Conservation (phyloP, 2,329 filamentous ascomycete genomes). For the Colletotrichum musicola region DNA sequence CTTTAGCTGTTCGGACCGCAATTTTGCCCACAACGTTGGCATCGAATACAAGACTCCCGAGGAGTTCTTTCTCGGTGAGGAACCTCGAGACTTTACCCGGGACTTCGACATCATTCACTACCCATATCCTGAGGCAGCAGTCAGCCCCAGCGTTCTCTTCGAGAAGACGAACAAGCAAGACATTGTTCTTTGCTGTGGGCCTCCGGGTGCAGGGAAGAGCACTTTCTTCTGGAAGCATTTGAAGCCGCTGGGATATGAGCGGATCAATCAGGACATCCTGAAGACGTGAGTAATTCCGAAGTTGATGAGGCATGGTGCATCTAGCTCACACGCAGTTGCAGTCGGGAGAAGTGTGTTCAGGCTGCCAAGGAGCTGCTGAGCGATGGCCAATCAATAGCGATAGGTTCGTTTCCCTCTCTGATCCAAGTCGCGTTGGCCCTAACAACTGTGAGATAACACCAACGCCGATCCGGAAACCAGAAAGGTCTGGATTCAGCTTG, state of each 20-base stretch:
- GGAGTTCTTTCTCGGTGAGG: slow-evolving; percentile 84
- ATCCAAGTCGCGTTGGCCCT: neutral
- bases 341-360: slow-evolving; percentile 76
- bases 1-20: slow-evolving; percentile 77
- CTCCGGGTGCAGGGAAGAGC: slow-evolving; percentile 91
- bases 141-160: slow-evolving; percentile 55
- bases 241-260: slow-evolving; percentile 81
- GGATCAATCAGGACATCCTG: slow-evolving; percentile 91
- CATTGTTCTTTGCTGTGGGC: slow-evolving; percentile 87
- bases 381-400: slow-evolving; percentile 76
- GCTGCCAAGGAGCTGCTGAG: slow-evolving; percentile 75
- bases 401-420: slow-evolving; percentile 70
- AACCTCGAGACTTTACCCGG: slow-evolving; percentile 73
- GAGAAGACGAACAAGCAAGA: slow-evolving; percentile 76
- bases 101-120: slow-evolving; percentile 78
- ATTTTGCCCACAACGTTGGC: slow-evolving; percentile 88
- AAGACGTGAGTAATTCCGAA: slow-evolving; percentile 67
- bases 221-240: slow-evolving; percentile 87
- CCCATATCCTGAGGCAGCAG: slow-evolving; percentile 53
- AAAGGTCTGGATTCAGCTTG: slow-evolving; percentile 82
- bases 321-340: slow-evolving; percentile 44
- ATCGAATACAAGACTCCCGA: slow-evolving; percentile 89
- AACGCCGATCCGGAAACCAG: slow-evolving; percentile 86
- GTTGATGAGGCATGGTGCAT: accelerated
- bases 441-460: slow-evolving; percentile 80